phyloP scores from a whole-genome alignment of 441 rosid genomes.

The Corymbia calophylla region DNA sequence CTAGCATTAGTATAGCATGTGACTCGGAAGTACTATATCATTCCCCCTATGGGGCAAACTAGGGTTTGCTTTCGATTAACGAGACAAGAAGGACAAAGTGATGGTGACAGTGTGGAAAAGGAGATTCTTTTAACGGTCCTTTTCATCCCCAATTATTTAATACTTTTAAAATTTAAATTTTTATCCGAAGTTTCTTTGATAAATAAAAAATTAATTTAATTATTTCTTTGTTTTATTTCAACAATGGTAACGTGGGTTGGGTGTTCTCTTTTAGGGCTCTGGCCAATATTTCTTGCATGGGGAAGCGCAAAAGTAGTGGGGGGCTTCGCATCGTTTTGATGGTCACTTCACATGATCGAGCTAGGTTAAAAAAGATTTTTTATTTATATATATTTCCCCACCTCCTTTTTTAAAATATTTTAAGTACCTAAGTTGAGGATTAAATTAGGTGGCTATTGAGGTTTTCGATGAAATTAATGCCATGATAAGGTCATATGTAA shows the following conservation, averaged over 20 bases:
- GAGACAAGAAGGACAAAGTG: neutral
- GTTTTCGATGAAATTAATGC: neutral
- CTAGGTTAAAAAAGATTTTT: neutral
- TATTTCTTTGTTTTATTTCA: neutral
- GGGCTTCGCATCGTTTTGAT: neutral
- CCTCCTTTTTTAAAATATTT: neutral
- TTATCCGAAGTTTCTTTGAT: neutral
- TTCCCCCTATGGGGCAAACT: neutral
- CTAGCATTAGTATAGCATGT: neutral
- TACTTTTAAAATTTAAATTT: neutral
- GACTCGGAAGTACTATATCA: neutral
- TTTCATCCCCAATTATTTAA: neutral
- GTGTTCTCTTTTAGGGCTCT: neutral
- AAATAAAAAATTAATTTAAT: too few relatives aligned
- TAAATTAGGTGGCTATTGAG: neutral
- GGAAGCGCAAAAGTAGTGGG: neutral
- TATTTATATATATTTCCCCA: neutral
- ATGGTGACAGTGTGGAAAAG: neutral
- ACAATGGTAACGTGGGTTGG: neutral
- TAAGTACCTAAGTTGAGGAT: neutral
- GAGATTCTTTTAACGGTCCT: neutral
- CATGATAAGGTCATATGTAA: neutral
- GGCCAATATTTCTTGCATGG: neutral
- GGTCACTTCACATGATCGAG: neutral
- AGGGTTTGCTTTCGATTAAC: neutral